Percentiles rank a stretch among this genome's conserved stretches.
phyloP scores from a whole-genome alignment of 371 early-diverging fungal species.

The Phascolomyces articulosus region DNA sequence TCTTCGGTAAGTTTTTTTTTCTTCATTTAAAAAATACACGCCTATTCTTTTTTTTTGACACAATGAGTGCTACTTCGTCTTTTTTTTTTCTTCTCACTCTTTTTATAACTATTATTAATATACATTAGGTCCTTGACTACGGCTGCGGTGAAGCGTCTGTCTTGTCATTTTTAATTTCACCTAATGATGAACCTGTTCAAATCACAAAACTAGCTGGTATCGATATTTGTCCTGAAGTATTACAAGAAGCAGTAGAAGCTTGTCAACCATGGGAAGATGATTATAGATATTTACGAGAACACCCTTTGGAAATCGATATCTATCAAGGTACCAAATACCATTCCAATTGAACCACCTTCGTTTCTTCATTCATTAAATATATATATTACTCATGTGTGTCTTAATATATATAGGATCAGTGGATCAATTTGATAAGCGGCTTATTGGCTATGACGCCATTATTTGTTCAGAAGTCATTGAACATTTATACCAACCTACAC shows the following conservation, averaged over 20 bases:
- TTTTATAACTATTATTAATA: background rate
- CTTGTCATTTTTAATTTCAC: conserved; percentile 55
- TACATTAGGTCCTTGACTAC: conserved; percentile 64
- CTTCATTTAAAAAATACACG: background rate
- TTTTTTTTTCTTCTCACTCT: too few species aligned
- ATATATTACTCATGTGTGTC: background rate
- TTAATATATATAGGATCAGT: conserved; percentile 46
- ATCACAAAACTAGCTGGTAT: conserved; percentile 62
- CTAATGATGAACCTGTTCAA: conserved; percentile 36
- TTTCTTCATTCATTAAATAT: background rate
- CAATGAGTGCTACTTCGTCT: too few species aligned
- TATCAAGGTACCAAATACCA: conserved; percentile 57
- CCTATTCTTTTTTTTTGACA: background rate
- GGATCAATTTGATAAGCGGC: conserved; percentile 40
- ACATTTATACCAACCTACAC: conserved; percentile 64
- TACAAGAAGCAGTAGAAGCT: conserved; percentile 45
- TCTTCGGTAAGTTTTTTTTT: conserved; percentile 32
- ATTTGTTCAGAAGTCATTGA: conserved; percentile 81
- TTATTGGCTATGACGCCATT: conserved; percentile 59
- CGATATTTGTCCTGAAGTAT: conserved; percentile 49
- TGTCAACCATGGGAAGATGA: conserved; percentile 64
- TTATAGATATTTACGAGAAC: conserved; percentile 41
- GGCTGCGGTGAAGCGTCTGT: conserved; percentile 81
- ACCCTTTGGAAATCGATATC: conserved; percentile 53
- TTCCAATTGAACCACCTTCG: too few species aligned